A percentile compares a stretch with the other conserved stretches of the same genome.
These are phyloP conservation scores for Rhodotorula sp. DNA, from an alignment of 1,284 basidiomycete genomes.

Conservation along the genomic window DNA sequence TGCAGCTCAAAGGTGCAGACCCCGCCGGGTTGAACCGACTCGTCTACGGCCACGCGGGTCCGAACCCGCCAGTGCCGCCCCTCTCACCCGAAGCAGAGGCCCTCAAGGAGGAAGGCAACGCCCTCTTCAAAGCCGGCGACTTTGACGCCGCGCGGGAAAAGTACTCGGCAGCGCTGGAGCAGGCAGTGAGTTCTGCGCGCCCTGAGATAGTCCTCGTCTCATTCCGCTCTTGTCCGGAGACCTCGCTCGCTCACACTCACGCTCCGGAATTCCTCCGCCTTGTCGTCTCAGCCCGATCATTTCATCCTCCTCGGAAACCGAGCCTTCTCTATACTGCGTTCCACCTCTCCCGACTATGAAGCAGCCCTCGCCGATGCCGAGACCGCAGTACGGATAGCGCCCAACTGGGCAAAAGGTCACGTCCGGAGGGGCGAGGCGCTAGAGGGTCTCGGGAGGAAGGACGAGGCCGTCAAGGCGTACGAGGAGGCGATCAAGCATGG, in stretches of 20 bases:
- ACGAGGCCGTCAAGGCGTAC: slow-evolving; percentile 31
- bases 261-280: background rate
- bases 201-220: no score
- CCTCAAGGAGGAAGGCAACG: slow-evolving; percentile 37
- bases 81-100: slow-evolving; percentile 33
- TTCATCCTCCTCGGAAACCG: slow-evolving; percentile 35
- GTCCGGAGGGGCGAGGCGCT: slow-evolving; percentile 41
- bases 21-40: slow-evolving; percentile 34
- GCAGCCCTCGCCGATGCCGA: slow-evolving; percentile 35
- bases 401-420: slow-evolving; percentile 37
- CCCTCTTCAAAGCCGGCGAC: slow-evolving; percentile 28
- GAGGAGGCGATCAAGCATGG: slow-evolving; percentile 26
- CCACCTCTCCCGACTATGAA: slow-evolving; percentile 2
- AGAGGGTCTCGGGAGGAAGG: slow-evolving; percentile 6
- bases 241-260: background rate
- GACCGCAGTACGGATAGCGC: slow-evolving; percentile 24
- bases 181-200: slow-evolving; percentile 28
- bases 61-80: slow-evolving; percentile 41
- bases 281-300: slow-evolving; percentile 15
- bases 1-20: slow-evolving; percentile 40
- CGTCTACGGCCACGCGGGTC: slow-evolving; percentile 37
- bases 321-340: slow-evolving; percentile 30
- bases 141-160: slow-evolving; percentile 19
- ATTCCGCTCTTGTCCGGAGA: no score
- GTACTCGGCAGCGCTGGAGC: slow-evolving; percentile 34